Evolutionary conservation across 2,329 filamentous ascomycete genomes (phyloP), one percentile per base, ranked within the genome.

Genomic region (Penicillium sumatraense): DNA sequence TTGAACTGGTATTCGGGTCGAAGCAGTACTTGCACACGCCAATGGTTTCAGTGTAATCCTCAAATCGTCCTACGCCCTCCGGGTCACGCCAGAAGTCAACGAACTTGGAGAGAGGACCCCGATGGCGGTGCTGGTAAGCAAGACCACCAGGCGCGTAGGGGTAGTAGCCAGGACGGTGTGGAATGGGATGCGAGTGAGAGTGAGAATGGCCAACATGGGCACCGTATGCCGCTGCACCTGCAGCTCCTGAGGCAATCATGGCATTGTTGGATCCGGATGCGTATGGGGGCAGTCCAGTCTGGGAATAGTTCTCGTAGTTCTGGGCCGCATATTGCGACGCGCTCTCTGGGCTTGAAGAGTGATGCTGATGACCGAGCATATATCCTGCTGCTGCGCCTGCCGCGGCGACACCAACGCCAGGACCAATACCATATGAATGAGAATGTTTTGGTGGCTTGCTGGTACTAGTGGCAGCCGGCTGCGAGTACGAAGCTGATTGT

Each of bases 21-120:
- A 88, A 88, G 68, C 86, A 88, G 62, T 86, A 76, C 59, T 81
- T 85, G 73, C 86, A 88, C 2, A 88, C 82, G 20, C 86, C 86
- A 62, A 87, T 87, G 56, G 83, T 82, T 70, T 88, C 84, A 1
- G 85, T 87, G 64, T 88, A 88, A 66, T 87, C 85, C 69, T 88
- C 86, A 74, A 86, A 88, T 66, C 82, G 82, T 16, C 80, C 81
- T 1, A 88, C 84, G n/a, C 85, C 86, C 58, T 88, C 84, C 1
- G 84, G 80, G 58, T 84, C 86, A 66, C 80, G 85, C 82, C 82
- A 87, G 77, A 81, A 88, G 63, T 84, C 82, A 35, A 84, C 77
- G 26, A 86, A 77, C 47, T 76, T 80, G 33, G 76, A 77, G 1
- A 88, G 74, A 0, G 86, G 82, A 0, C 84, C 84, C 41, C 77